phyloP scores from a whole-genome alignment of 2,329 filamentous ascomycete genomes.

The Metarhizium album region DNA sequence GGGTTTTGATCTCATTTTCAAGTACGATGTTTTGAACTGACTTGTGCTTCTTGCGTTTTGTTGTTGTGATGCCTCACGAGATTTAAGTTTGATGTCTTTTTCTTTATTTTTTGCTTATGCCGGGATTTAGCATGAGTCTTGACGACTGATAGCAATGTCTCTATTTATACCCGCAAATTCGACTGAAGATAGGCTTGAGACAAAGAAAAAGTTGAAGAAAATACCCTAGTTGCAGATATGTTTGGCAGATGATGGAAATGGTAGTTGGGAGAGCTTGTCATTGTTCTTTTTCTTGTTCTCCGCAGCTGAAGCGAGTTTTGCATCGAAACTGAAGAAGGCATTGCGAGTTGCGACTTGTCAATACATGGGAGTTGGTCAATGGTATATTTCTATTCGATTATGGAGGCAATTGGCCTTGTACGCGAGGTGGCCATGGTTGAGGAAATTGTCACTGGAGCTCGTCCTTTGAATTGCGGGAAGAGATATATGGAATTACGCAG shows the following conservation, averaged over 20 bases:
- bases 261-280: background rate
- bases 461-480: background rate
- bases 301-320: background rate
- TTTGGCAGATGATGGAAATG: background rate
- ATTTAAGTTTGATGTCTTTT: conserved; percentile 9
- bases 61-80: conserved; percentile 7
- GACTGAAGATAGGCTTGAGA: conserved; percentile 18
- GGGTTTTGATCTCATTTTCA: background rate
- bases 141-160: conserved; percentile 21
- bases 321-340: background rate
- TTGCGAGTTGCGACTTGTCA: background rate
- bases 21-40: background rate
- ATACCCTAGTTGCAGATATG: conserved; percentile 18
- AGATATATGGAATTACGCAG: background rate
- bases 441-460: background rate
- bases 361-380: background rate
- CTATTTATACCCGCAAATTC: conserved; percentile 25
- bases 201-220: conserved; percentile 17
- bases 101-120: conserved; percentile 11
- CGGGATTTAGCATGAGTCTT: conserved; percentile 17
- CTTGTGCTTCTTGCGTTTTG: conserved; percentile 8
- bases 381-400: background rate
- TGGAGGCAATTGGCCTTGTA: background rate
- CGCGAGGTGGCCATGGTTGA: background rate
- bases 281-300: background rate